These are phyloP conservation scores for Aspergillus transmontanensis DNA, from an alignment of 2,329 filamentous ascomycete genomes.

Conservation along the genomic window DNA sequence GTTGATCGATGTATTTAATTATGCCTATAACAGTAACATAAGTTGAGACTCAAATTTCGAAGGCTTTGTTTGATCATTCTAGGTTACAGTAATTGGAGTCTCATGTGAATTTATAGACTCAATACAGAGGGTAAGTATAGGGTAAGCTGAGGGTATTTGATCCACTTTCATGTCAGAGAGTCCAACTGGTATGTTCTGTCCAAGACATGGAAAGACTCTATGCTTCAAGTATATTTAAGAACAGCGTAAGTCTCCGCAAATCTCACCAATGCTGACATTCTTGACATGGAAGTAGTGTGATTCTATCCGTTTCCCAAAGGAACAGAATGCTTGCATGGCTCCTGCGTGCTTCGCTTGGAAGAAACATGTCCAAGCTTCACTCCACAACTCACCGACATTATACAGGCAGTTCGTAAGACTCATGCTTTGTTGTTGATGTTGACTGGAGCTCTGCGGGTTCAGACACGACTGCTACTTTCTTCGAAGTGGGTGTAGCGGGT, in stretches of 20 bases:
- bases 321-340: neutral
- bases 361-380: neutral
- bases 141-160: neutral
- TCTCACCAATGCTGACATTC: no score
- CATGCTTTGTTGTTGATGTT: neutral
- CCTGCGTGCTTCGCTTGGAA: neutral
- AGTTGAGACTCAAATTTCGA: neutral
- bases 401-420: neutral
- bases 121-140: neutral
- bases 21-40: neutral
- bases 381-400: neutral
- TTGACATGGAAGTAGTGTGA: neutral
- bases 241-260: neutral
- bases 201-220: no score
- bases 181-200: no score
- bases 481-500: neutral
- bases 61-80: neutral
- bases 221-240: no score
- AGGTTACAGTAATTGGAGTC: neutral
- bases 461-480: neutral
- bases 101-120: neutral
- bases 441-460: neutral
- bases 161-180: no score
- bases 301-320: neutral
- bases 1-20: neutral